These are phyloP conservation scores for Cutaneotrichosporon cutaneum DNA, from an alignment of 1,284 basidiomycete species.

Conservation along the genomic window DNA sequence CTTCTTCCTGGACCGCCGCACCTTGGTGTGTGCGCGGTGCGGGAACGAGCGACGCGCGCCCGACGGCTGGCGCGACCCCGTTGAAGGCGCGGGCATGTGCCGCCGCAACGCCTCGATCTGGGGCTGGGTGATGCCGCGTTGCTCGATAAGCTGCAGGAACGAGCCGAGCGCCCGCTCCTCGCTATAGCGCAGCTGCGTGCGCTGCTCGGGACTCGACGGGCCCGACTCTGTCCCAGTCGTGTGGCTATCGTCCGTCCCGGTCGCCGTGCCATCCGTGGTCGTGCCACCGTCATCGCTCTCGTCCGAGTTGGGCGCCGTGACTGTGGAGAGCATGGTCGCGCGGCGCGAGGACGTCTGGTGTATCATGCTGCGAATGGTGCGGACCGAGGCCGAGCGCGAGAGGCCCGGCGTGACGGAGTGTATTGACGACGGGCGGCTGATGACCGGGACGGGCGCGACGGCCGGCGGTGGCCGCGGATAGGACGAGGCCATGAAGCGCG, in stretches of 20 bases:
- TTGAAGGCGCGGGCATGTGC: background rate
- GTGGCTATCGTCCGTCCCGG: background rate
- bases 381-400: background rate
- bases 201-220: background rate
- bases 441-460: background rate
- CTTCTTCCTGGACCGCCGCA: background rate
- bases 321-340: background rate
- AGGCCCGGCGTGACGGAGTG: background rate
- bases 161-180: slow-evolving; percentile 3
- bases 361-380: slow-evolving; percentile 5
- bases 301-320: background rate
- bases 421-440: background rate
- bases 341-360: background rate
- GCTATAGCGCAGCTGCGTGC: background rate
- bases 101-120: slow-evolving; percentile 2
- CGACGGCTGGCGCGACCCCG: background rate
- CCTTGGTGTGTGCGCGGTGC: background rate
- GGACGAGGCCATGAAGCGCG: background rate
- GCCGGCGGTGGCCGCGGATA: background rate
- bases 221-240: background rate
- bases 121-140: background rate
- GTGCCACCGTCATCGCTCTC: background rate
- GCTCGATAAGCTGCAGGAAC: slow-evolving; percentile 1
- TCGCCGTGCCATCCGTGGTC: background rate
- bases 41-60: background rate